phyloP scores from a whole-genome alignment of 2,329 filamentous ascomycete species.

The Trichoderma guizhouense region DNA sequence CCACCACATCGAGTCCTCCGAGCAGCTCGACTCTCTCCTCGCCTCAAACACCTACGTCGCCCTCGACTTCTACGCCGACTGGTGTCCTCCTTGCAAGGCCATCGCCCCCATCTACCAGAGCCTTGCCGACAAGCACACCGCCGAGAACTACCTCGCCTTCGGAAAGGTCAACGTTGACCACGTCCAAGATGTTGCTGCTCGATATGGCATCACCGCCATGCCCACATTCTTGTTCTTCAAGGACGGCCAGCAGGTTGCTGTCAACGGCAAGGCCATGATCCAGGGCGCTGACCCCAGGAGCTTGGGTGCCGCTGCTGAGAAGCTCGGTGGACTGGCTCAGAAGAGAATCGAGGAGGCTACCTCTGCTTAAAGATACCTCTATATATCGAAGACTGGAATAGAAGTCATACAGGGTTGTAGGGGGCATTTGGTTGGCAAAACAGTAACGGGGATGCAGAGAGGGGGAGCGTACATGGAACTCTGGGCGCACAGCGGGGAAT shows the following conservation, averaged over 20 bases:
- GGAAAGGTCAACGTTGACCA: constrained; percentile 91
- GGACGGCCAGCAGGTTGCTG: constrained; percentile 49
- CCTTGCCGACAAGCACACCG: constrained; percentile 29
- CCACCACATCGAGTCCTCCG: constrained; percentile 30
- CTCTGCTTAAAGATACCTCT: neutral
- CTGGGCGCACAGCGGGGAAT: neutral
- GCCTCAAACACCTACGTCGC: constrained; percentile 40
- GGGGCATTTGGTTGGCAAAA: neutral
- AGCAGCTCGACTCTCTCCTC: constrained; percentile 38
- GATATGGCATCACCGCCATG: constrained; percentile 84
- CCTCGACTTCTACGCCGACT: constrained; percentile 50
- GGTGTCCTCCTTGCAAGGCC: constrained; percentile 49
- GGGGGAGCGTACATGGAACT: neutral
- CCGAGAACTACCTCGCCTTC: constrained; percentile 61
- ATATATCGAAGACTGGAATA: neutral
- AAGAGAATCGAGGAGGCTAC: constrained; percentile 29
- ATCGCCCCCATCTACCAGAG: constrained; percentile 44
- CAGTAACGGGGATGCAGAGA: neutral
- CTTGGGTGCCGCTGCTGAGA: constrained; percentile 36
- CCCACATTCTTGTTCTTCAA: constrained; percentile 90
- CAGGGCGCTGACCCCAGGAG: constrained; percentile 33
- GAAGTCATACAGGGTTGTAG: no score
- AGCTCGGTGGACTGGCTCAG: constrained; percentile 36
- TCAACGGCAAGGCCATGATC: constrained; percentile 32
- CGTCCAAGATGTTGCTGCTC: constrained; percentile 67